Conservation (phyloP, 2,329 filamentous ascomycete genomes). For the Claviceps paspali region DNA sequence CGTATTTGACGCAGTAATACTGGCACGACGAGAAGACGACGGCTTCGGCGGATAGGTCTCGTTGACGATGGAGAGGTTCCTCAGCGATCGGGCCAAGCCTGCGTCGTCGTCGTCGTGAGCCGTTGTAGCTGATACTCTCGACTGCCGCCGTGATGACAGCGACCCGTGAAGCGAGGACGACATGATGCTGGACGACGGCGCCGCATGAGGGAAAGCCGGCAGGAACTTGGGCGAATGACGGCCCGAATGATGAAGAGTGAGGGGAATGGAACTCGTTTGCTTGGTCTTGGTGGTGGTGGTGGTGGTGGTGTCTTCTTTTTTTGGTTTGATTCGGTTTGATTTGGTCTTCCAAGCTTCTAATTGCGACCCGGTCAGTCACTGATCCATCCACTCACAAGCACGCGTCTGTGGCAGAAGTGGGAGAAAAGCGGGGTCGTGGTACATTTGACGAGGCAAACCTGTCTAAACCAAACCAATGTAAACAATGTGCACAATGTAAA, state of each 20-base stretch:
- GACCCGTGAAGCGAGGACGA: conserved; percentile 1
- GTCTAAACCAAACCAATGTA: too few species aligned
- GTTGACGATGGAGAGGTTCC: conserved; percentile 27
- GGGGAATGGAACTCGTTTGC: too few species aligned
- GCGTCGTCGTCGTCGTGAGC: conserved; percentile 10
- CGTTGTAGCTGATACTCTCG: not conserved
- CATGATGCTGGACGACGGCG: conserved; percentile 3
- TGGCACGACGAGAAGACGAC: conserved; percentile 2
- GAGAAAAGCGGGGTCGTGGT: not conserved
- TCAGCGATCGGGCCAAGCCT: conserved; percentile 26
- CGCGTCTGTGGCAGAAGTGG: not conserved
- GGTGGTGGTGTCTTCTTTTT: too few species aligned
- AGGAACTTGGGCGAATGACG: not conserved
- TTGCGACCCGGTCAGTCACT: too few species aligned
- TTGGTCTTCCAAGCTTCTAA: too few species aligned
- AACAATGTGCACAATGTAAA: too few species aligned
- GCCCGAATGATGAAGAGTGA: not conserved
- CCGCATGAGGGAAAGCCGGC: conserved; percentile 1
- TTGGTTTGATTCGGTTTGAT: too few species aligned
- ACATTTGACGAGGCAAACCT: too few species aligned
- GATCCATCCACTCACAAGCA: not conserved
- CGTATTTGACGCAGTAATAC: conserved; percentile 15
- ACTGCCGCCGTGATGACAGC: conserved; percentile 1
- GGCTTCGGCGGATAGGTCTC: conserved; percentile 15
- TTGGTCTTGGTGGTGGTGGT: too few species aligned